Base-by-base conservation (phyloP, 202 grass and related monocot genomes). In the Zizania palustris region DNA sequence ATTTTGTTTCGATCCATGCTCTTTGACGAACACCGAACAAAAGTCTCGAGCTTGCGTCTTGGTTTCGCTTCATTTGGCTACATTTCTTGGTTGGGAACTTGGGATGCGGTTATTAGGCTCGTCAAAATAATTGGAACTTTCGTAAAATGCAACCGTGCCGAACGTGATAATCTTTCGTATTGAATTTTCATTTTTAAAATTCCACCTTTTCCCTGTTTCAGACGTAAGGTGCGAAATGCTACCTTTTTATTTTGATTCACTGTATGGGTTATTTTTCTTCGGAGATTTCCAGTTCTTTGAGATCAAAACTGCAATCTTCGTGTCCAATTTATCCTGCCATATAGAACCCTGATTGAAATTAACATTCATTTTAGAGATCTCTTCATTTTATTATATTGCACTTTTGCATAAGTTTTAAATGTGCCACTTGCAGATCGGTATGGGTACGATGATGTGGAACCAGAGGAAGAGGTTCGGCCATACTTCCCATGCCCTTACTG, bases 401-500 rank as follows among this genome's bases (percentile, higher is more conserved):
- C 6, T 65, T 71, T 53, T 15, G 18, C 71, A 40, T 55, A 40
- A 55, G 22, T 70, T 43, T 84, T 34, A 22, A 39, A 46, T 45
- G 3, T 69, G 6, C 16, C 18, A 10, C 2, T 11, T 0, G 53
- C 54, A 89, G 87, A 89, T 71, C 68, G 63, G 16, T 76, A 75
- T 38, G 60, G 73, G 1, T 73, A 82, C 22, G 83, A 82, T 70
- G 87, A 85, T 28, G 69, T 89, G n/a, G 83, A 85, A 65, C 45
- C 71, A 45, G 87, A 85, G 64, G 78, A 89, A 1, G 87, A 89
- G 63, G 41, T 79, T 1, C 69, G 20, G 33, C 65, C 73, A 12
- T 78, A 85, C 40, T 79, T 75, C 73, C 43, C 79, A 9, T 85
- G 87, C 57, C 87, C 87, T 46, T 85, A 89, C 54, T 89, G 83